Base-by-base conservation (phyloP, 371 early-diverging fungal species). In the Mortierella sp. region DNA sequence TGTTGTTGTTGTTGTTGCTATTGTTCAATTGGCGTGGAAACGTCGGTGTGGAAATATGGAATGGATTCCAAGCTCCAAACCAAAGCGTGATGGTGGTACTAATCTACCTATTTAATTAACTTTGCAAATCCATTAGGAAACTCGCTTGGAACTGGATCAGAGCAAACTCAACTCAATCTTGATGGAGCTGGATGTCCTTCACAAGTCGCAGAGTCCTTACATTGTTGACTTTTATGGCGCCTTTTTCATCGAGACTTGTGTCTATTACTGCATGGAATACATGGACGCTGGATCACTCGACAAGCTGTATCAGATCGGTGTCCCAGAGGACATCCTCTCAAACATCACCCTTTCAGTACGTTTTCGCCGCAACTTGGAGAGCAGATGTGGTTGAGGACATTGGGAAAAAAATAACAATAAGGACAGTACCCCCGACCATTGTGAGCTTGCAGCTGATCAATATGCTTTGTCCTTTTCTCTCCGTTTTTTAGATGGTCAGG, bases 211-310 rank as follows among this genome's bases (percentile, higher is more conserved):
- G 67, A 94, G 94, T 74, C 94, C 95, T 34, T 96, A 94, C 82
- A 98, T 98, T 89, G 96, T 98, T 46, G 98, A 97, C 71, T 98
- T 98, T 83, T 98, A 98, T 89, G 98, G 98, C n/a, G 98, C 98
- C 1, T 98, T 98, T 90, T 97, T 97, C 82, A 94, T 96, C 76
- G 98, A 98, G 83, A 94, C 95, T n/a, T 96, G 96, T 86, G 98
- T 98, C 0, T 98, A 97, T 85, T 96, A 96, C 86, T 98, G 97
- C 87, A 96, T 95, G 95, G 96, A 95, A 88, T 98, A 93, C 88
- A 98, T 98, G 98, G 98, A 98, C 87, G 96, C 93, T 59, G 98
- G 98, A 51, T 97, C 97, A 21, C 88, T 98, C 69, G 98, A 98
- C 80, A 93, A 94, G 64, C 87, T 98, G 54, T 96, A 96, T 81